phyloP scores from a whole-genome alignment of 2,329 filamentous ascomycete genomes.

The Trichoderma koningii region DNA sequence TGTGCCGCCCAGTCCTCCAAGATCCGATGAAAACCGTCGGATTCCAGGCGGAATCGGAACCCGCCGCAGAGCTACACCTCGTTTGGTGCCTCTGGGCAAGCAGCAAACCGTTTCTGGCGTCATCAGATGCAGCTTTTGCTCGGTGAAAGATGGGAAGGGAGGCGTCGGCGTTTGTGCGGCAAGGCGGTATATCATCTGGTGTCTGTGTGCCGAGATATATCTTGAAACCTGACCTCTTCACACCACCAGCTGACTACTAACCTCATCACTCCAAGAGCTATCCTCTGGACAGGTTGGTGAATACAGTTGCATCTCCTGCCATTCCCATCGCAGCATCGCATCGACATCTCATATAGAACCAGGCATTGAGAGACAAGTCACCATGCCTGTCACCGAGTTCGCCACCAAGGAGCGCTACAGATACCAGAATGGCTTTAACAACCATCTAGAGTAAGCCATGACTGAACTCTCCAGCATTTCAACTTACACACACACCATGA shows the following conservation, averaged over 20 bases:
- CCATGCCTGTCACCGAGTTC: constrained; percentile 56
- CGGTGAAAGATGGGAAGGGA: not conserved
- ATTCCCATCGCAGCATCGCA: not conserved
- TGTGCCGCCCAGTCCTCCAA: not conserved
- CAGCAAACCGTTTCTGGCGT: constrained; percentile 6
- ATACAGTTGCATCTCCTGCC: no score
- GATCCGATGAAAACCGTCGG: constrained; percentile 23
- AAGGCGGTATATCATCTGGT: not conserved
- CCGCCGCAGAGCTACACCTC: not conserved
- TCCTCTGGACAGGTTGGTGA: not conserved
- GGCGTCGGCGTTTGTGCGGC: not conserved
- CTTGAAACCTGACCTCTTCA: constrained; percentile 1
- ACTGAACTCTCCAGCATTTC: not conserved
- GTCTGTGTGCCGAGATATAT: not conserved
- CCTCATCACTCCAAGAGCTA: not conserved
- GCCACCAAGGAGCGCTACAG: constrained; percentile 60
- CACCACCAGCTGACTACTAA: no score
- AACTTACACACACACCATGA: no score
- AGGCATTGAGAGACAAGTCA: constrained; percentile 26
- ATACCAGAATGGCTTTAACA: constrained; percentile 78
- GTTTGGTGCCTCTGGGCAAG: not conserved
- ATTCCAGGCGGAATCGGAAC: constrained; percentile 23
- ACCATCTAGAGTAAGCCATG: constrained; percentile 67
- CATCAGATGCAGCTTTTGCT: constrained; percentile 7
- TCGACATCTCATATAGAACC: not conserved